Conservation (phyloP, 1,139 yeast species). For the Scheffersomyces insectosa region DNA sequence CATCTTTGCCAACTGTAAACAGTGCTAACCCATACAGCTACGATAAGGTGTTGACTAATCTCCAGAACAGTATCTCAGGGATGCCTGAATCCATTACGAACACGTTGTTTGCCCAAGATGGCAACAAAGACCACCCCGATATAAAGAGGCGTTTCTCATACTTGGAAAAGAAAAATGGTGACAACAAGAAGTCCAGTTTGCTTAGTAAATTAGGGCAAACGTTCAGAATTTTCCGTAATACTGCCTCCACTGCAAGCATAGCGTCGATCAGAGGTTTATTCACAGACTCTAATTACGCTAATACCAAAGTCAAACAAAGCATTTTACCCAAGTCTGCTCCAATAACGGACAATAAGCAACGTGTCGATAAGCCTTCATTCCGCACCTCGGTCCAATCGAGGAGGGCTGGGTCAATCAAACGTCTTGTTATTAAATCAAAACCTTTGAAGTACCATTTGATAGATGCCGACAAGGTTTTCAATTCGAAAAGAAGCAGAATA, state of each 20-base stretch:
- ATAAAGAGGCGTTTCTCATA: slow-evolving; percentile 22
- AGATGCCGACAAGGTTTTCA: slow-evolving; percentile 44
- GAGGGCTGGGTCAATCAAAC: slow-evolving; percentile 27
- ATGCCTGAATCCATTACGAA: slow-evolving; percentile 44
- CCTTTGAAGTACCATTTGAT: slow-evolving; percentile 46
- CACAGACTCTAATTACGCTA: slow-evolving; percentile 23
- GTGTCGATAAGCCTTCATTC: slow-evolving; percentile 8
- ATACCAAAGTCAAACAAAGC: slow-evolving; percentile 12
- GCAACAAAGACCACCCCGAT: slow-evolving; percentile 13
- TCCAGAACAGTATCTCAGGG: slow-evolving; percentile 11
- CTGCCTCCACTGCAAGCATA: slow-evolving; percentile 10
- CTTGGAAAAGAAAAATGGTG: slow-evolving; percentile 9
- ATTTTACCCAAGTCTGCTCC: slow-evolving; percentile 4
- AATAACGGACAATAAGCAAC: not conserved
- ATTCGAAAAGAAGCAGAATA: slow-evolving; percentile 33
- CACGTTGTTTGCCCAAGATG: slow-evolving; percentile 21
- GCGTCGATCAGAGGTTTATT: slow-evolving; percentile 25
- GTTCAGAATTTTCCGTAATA: slow-evolving; percentile 33
- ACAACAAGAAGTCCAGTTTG: slow-evolving; percentile 24
- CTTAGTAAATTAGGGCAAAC: slow-evolving; percentile 40
- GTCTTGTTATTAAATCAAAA: slow-evolving; percentile 41
- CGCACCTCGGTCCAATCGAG: slow-evolving; percentile 10
- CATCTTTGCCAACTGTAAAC: slow-evolving; percentile 9
- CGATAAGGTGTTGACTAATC: slow-evolving; percentile 20
- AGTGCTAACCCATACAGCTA: slow-evolving; percentile 28